These are phyloP conservation scores for Rubia yunnanensis DNA, from an alignment of 257 asterid species.

Conservation along the genomic window DNA sequence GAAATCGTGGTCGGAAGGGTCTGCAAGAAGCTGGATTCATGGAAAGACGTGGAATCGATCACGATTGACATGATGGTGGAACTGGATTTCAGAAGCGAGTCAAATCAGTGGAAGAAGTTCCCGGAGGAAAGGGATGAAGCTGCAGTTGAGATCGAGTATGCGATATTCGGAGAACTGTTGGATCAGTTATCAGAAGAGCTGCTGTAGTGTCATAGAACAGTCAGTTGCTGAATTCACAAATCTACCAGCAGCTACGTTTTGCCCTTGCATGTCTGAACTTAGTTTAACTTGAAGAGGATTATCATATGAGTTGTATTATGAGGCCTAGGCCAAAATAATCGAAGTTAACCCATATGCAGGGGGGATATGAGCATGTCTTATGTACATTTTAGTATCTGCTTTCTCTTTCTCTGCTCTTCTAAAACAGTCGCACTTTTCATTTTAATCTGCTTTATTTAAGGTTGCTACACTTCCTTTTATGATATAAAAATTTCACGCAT, in stretches of 20 bases:
- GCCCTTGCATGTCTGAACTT: background rate
- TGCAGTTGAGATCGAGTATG: constrained; percentile 37
- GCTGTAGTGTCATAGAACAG: background rate
- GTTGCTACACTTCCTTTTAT: no score
- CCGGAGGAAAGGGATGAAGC: constrained; percentile 34
- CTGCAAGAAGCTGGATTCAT: constrained; percentile 38
- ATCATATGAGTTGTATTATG: constrained; percentile 7
- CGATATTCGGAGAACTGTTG: constrained; percentile 26
- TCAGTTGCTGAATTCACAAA: background rate
- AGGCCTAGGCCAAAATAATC: background rate
- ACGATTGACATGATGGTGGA: constrained; percentile 59
- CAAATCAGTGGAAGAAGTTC: constrained; percentile 34
- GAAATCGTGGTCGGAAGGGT: constrained; percentile 33
- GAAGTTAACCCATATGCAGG: background rate
- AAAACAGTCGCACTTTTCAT: no score
- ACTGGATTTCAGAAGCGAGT: constrained; percentile 36
- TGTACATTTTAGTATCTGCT: no score
- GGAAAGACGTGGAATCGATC: constrained; percentile 39
- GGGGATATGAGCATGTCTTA: background rate
- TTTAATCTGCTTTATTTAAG: no score
- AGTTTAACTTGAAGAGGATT: constrained; percentile 10
- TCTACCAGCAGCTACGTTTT: no score
- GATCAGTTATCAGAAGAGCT: constrained; percentile 41
- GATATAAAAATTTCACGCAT: no score
- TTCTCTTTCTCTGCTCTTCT: no score